Conservation (phyloP, 192 early-diverging fungal species). For the Entomortierella parvispora region DNA sequence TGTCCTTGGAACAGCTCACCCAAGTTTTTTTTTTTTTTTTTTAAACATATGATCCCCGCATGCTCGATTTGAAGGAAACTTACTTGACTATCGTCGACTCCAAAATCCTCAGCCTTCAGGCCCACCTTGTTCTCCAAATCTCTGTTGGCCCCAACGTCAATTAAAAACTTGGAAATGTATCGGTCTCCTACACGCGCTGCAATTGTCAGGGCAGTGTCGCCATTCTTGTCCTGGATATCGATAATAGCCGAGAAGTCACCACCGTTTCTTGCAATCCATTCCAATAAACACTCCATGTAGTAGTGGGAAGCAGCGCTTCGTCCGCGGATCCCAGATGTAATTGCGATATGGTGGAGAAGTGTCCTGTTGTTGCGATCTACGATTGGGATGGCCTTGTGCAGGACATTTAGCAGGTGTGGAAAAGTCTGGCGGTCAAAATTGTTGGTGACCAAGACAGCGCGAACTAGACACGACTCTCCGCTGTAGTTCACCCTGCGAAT, state of each 20-base stretch:
- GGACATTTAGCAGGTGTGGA: constrained; percentile 73
- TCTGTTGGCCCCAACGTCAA: constrained; percentile 83
- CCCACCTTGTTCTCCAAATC: constrained; percentile 80
- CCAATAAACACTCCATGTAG: constrained; percentile 88
- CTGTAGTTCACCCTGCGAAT: constrained; percentile 73
- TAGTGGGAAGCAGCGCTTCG: constrained; percentile 78
- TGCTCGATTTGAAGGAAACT: background rate
- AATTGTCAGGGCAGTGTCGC: constrained; percentile 91
- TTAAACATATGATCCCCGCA: no score
- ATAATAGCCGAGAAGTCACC: constrained; percentile 61
- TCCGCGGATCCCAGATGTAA: constrained; percentile 74
- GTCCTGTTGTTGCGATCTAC: constrained; percentile 82
- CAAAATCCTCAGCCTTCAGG: constrained; percentile 79
- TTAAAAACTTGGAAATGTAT: constrained; percentile 71
- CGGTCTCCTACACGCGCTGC: constrained; percentile 82
- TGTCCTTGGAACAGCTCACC: no score
- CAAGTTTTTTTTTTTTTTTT: no score
- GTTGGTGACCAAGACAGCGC: constrained; percentile 88
- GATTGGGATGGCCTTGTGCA: constrained; percentile 76
- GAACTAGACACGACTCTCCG: constrained; percentile 91
- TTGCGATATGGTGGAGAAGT: constrained; percentile 90
- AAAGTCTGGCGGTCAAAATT: constrained; percentile 87
- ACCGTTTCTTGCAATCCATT: constrained; percentile 67
- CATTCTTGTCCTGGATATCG: constrained; percentile 74
- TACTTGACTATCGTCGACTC: constrained; percentile 51